Conservation (phyloP, 441 rosid genomes). For the Gossypium gossypioides region DNA sequence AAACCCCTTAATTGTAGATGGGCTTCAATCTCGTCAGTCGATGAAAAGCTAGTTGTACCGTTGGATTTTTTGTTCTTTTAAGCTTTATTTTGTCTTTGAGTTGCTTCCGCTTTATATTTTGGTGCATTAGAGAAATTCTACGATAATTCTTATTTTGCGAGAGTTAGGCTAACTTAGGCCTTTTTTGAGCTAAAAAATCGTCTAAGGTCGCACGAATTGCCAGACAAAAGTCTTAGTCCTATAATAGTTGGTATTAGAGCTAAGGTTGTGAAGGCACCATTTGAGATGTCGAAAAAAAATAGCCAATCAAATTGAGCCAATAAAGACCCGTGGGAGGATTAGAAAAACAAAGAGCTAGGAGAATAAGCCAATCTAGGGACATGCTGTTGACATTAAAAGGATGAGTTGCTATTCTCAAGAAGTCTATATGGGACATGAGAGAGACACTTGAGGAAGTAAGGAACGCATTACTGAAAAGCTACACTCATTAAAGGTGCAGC, state of each 20-base stretch:
- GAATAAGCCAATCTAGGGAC: not conserved
- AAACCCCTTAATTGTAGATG: too few relatives aligned
- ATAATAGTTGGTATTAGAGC: too few relatives aligned
- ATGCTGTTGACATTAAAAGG: not conserved
- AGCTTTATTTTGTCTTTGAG: not conserved
- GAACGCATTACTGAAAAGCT: not conserved
- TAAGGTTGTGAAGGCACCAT: not conserved
- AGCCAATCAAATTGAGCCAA: not conserved
- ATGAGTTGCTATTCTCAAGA: not conserved
- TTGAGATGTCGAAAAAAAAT: too few relatives aligned
- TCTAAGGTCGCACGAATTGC: not conserved
- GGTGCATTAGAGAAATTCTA: not conserved
- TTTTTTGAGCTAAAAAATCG: not conserved
- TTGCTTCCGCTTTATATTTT: too few relatives aligned
- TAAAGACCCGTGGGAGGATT: too few relatives aligned
- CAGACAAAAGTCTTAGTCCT: not conserved
- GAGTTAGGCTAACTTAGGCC: not conserved
- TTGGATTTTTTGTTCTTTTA: too few relatives aligned
- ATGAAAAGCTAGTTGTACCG: too few relatives aligned
- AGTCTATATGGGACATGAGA: not conserved
- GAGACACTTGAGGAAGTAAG: not conserved
- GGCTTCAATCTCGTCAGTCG: too few relatives aligned
- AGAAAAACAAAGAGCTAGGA: too few relatives aligned
- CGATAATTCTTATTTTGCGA: not conserved
- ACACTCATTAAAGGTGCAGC: not conserved